Evolutionary conservation across 2,329 filamentous ascomycete genomes (phyloP).

Genomic region (Diaporthe helianthi): DNA sequence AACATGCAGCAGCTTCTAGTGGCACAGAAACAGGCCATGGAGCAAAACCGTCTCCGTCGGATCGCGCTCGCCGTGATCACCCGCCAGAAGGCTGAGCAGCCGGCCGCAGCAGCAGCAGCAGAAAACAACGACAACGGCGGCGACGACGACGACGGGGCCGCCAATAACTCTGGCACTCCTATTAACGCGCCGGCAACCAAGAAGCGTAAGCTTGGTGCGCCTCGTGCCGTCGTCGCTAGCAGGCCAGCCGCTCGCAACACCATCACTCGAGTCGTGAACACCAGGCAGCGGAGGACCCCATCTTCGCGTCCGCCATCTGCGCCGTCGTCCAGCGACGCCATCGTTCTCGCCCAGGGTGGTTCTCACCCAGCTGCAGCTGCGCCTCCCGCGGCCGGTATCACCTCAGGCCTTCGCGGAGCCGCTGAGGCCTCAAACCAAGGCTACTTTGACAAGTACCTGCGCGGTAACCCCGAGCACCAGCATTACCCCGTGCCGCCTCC

Average conservation of each 20-base stretch:
- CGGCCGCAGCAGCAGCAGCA: neutral
- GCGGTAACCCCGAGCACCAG: accelerated
- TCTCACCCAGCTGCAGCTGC: too few species aligned
- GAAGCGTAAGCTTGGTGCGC: neutral
- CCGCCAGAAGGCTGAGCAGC: neutral
- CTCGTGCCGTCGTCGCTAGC: neutral
- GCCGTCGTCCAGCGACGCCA: neutral
- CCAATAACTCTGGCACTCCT: neutral
- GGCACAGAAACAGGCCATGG: too few species aligned
- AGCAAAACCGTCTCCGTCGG: too few species aligned
- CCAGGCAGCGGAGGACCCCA: too few species aligned
- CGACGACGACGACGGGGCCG: neutral
- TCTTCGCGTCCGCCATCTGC: too few species aligned
- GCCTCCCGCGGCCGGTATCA: neutral
- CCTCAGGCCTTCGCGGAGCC: too few species aligned
- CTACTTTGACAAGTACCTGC: too few species aligned
- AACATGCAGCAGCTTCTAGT: too few species aligned
- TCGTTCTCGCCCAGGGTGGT: neutral
- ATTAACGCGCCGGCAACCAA: neutral
- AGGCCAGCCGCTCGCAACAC: neutral
- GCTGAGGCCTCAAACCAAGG: too few species aligned
- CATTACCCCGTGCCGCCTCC: too few species aligned
- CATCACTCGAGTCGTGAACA: neutral
- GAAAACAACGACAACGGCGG: neutral
- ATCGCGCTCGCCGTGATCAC: neutral